Evolutionary conservation across 257 asterid species (phyloP), one percentile per base, ranked within the genome.

Genomic region (Jasminum sambac): DNA sequence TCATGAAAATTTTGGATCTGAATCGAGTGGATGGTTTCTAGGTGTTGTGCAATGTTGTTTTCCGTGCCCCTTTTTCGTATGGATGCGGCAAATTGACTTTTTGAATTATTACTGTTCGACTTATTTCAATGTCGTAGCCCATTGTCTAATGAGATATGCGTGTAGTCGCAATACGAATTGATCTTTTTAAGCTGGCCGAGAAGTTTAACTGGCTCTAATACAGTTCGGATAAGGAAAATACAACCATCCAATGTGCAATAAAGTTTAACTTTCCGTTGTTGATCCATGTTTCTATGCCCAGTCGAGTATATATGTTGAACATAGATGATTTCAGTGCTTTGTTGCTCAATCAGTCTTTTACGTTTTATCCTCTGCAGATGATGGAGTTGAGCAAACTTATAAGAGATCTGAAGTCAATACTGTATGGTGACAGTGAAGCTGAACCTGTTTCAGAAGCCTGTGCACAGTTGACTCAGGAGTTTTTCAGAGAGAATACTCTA

Each of bases 391-490:
- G 93, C 74, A 90, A 84, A 78, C 89, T 87, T 60, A 77, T 92
- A 40, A 74, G 96, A 61, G 98, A 92, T 30, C 43, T 92, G 77
- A 90, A 90, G 83, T 76, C 77, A 50, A 79, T 82, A 73, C 96
- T 92, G 13, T 92, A 92, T 43, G 98, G 98, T 50, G 90, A 87
- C 77, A 86, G 98, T 72, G 96, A 92, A 78, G 80, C 95, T 8
- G 98, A 92, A 81, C 98, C 98, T 25, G 88, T 90, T 9, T 67
- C 96, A 0, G 96, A 92, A 69, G 92, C 96, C 17, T 92, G 98
- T 75, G 73, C 86, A 34, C 98, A 89, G 75, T 74, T 92, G 85
- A 92, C 98, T 0, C 91, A 83, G 71, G 98, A 92, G 83, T 88
- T 92, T 79, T 90, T 92, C 77, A 85, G 78, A 71, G 98, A 92